Evolutionary conservation across 2,329 filamentous ascomycete genomes (phyloP).

Genomic region (Capronia americana): DNA sequence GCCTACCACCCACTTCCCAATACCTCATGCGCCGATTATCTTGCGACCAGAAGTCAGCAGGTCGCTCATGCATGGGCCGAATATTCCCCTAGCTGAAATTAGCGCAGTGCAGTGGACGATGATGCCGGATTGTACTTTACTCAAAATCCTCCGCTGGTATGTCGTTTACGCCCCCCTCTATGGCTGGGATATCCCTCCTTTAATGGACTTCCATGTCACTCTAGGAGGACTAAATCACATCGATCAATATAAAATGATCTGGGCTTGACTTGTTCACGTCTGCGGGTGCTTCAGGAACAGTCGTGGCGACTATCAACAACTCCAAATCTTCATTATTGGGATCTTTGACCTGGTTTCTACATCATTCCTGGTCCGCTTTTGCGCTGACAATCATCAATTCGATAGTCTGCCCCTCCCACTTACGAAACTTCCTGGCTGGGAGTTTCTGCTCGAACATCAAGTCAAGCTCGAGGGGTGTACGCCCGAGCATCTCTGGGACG

Average conservation of each 20-base stretch:
- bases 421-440: background rate
- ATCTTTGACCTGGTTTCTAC: background rate
- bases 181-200: no score
- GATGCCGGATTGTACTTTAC: no score
- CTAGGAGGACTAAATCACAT: no score
- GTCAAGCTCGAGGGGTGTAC: constrained; percentile 4
- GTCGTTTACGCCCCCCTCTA: no score
- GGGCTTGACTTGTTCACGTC: background rate
- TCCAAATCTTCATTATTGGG: background rate
- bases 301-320: no score
- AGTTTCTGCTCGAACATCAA: constrained; percentile 9
- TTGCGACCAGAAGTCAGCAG: background rate
- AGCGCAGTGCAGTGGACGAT: no score
- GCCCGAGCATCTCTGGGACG: constrained; percentile 1
- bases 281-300: no score
- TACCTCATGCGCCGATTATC: background rate
- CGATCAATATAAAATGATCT: background rate
- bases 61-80: background rate
- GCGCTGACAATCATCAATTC: background rate
- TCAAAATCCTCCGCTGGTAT: no score
- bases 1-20: background rate
- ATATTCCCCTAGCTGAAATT: no score
- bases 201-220: no score
- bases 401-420: background rate
- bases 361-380: background rate